Evolutionary conservation across 2,329 filamentous ascomycete species (phyloP).

Genomic region (Apiospora pterosperma): DNA sequence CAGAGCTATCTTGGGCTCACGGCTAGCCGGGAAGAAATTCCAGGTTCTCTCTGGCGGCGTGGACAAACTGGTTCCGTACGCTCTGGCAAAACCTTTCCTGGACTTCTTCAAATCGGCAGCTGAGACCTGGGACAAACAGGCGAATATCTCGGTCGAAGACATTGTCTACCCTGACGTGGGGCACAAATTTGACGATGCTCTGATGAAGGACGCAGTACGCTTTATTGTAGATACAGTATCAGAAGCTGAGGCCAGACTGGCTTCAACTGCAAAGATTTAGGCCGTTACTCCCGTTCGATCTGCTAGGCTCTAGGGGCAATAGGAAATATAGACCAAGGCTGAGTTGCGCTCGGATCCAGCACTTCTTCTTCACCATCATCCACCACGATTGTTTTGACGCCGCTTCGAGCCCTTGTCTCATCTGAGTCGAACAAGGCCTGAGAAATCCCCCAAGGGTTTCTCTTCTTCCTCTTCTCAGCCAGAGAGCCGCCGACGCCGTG

Average conservation of each 20-base stretch:
- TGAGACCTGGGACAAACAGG: conserved; percentile 50
- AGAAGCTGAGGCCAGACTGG: conserved; percentile 23
- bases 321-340: conserved; percentile 35
- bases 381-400: conserved; percentile 31
- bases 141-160: conserved; percentile 57
- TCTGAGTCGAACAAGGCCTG: conserved; percentile 42
- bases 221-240: conserved; percentile 55
- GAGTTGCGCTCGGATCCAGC: conserved; percentile 33
- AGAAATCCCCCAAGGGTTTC: conserved; percentile 46
- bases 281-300: neutral
- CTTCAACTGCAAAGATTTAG: conserved; percentile 22
- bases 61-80: conserved; percentile 72
- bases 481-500: conserved; percentile 45
- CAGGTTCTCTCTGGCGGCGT: conserved; percentile 62
- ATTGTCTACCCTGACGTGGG: conserved; percentile 65
- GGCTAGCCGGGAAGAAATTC: conserved; percentile 59
- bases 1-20: conserved; percentile 41
- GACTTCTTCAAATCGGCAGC: conserved; percentile 56
- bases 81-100: conserved; percentile 56
- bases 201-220: conserved; percentile 62
- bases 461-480: conserved; percentile 42
- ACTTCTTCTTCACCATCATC: conserved; percentile 35
- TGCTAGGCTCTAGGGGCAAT: neutral
- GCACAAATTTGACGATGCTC: conserved; percentile 64
- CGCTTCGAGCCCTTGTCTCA: conserved; percentile 31